Percentiles rank a stretch among this genome's conserved stretches.
Conservation (phyloP, 2,329 filamentous ascomycete genomes). For the Colletotrichum sidae region DNA sequence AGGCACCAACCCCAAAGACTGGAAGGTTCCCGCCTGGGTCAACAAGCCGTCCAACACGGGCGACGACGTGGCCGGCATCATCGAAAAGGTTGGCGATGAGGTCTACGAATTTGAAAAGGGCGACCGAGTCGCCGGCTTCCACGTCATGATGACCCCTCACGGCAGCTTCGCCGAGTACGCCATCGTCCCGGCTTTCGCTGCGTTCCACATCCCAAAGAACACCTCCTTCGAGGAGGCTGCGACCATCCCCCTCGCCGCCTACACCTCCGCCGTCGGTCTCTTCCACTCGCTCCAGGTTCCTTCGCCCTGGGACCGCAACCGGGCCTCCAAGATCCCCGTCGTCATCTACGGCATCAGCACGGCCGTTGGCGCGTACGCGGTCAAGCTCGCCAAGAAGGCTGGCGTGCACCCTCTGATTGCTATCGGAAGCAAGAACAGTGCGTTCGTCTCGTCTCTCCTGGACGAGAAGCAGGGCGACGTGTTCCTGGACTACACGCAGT, state of each 20-base stretch:
- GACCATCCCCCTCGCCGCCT: slow-evolving; percentile 66
- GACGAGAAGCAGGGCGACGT: slow-evolving; percentile 32
- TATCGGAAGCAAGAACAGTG: slow-evolving; percentile 59
- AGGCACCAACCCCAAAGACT: slow-evolving; percentile 45
- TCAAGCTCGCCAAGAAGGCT: slow-evolving; percentile 62
- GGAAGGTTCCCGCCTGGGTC: slow-evolving; percentile 40
- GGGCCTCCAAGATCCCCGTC: slow-evolving; percentile 33
- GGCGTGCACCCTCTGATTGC: slow-evolving; percentile 70
- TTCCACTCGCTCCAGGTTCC: slow-evolving; percentile 60
- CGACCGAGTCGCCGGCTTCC: slow-evolving; percentile 61
- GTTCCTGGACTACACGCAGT: slow-evolving; percentile 39
- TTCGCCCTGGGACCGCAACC: slow-evolving; percentile 54
- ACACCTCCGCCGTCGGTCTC: slow-evolving; percentile 65
- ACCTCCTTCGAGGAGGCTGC: slow-evolving; percentile 67
- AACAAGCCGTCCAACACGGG: slow-evolving; percentile 32
- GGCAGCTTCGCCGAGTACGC: slow-evolving; percentile 73
- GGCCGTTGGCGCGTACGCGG: slow-evolving; percentile 66
- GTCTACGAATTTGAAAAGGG: slow-evolving; percentile 44
- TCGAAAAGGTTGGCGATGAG: slow-evolving; percentile 38
- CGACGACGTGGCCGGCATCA: slow-evolving; percentile 43
- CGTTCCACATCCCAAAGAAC: slow-evolving; percentile 63
- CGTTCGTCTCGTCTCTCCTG: slow-evolving; percentile 31
- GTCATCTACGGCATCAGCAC: slow-evolving; percentile 63
- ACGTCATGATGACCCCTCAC: slow-evolving; percentile 61
- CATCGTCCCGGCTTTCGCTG: slow-evolving; percentile 65